These are phyloP conservation scores for Entonaema liquescens DNA, from an alignment of 495 filamentous ascomycete species.

Conservation along the genomic window DNA sequence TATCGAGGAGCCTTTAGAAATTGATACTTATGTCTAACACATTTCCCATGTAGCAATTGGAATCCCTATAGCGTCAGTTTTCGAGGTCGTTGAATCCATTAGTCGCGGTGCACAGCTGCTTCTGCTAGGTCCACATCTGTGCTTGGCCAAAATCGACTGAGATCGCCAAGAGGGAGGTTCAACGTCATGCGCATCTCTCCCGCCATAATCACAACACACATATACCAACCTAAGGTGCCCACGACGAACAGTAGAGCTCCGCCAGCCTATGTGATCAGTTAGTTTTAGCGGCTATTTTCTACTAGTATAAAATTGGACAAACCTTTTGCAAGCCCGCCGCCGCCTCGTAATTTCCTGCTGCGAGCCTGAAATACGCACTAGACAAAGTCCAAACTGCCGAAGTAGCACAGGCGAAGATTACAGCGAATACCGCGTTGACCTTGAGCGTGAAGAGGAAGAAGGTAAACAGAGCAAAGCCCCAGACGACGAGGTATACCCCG, in stretches of 20 bases:
- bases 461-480: constrained; percentile 65
- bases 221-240: constrained; percentile 62
- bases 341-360: constrained; percentile 52
- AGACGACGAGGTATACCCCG: constrained; percentile 61
- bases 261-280: constrained; percentile 46
- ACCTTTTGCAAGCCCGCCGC: constrained; percentile 59
- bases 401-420: constrained; percentile 62
- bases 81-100: neutral
- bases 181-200: constrained; percentile 65
- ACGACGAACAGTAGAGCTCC: constrained; percentile 61
- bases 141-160: constrained; percentile 61
- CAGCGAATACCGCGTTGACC: constrained; percentile 63
- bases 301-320: neutral
- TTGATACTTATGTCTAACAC: neutral
- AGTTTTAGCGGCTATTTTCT: neutral
- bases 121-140: constrained; percentile 56
- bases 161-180: constrained; percentile 62
- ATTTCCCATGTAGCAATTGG: neutral
- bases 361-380: constrained; percentile 61
- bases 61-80: neutral
- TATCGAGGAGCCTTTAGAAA: neutral
- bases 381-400: constrained; percentile 58
- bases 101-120: constrained; percentile 46
- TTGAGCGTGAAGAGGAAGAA: constrained; percentile 64
- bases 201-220: constrained; percentile 64